These are phyloP conservation scores for Sphenostylis stenocarpa DNA, from an alignment of 306 rosid genomes.

Conservation along the genomic window DNA sequence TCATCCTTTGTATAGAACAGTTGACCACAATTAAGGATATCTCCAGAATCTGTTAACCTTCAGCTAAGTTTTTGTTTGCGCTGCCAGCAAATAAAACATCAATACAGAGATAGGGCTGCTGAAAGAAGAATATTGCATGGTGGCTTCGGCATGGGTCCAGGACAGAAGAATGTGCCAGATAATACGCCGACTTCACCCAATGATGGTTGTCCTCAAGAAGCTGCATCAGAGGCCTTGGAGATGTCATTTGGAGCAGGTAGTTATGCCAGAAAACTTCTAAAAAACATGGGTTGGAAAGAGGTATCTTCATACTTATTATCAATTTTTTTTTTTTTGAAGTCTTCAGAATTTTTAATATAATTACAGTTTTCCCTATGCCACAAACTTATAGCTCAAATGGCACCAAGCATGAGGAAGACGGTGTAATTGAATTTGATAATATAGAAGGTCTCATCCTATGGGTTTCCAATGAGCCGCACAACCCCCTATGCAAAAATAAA, in stretches of 20 bases:
- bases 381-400: background rate
- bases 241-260: constrained; percentile 84
- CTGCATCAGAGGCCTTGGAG: constrained; percentile 69
- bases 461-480: too few species aligned
- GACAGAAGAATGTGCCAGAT: constrained; percentile 58
- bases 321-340: constrained; percentile 1
- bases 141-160: constrained; percentile 78
- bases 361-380: background rate
- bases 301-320: constrained; percentile 38
- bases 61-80: constrained; percentile 20
- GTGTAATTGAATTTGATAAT: background rate
- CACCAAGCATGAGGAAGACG: background rate
- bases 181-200: constrained; percentile 43
- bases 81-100: constrained; percentile 50
- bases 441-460: too few species aligned
- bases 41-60: constrained; percentile 15
- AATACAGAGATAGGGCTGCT: constrained; percentile 80
- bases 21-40: background rate
- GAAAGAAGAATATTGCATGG: constrained; percentile 91
- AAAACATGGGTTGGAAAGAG: constrained; percentile 95
- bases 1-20: background rate
- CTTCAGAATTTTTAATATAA: background rate
- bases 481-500: too few species aligned
- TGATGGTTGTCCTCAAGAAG: constrained; percentile 46
- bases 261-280: constrained; percentile 65